Base-by-base conservation (phyloP, 2,329 filamentous ascomycete species). In the Metarhizium album region DNA sequence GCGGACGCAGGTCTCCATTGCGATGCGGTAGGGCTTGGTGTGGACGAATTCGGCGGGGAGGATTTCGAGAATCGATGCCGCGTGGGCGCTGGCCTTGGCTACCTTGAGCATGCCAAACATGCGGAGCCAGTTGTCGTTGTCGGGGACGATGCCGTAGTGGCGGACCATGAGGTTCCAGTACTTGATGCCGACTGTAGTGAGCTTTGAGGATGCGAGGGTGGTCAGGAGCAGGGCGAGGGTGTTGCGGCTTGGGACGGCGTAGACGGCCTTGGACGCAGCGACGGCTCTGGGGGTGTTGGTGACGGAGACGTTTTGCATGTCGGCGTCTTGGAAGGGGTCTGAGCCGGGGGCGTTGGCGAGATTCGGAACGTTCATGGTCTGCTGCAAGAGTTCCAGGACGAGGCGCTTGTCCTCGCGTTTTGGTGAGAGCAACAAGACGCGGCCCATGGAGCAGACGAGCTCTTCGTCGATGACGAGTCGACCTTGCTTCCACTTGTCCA, bases 371-470 rank as follows among this genome's bases (percentile, higher is more conserved):
- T 80, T 78, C 81, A 91, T 90, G 1, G 89, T 87, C 67, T 95
- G 84, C 57, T 89, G 77, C n/a, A 94, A 68, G 20, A 96, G 72
- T 38, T 79, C 79, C 22, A 95, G 75, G 2, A 95, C 73, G 58
- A 88, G 80, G 54, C 85, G 80, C 65, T 78, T 83, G 58, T 93
- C 83, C 47, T 73, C 67, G 13, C 54, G 57, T 18, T 78, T 71
- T 11, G 75, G 70, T 16, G 86, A 82, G 47, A 84, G 70, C 22
- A 90, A 69, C n/a, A 97, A 72, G 3, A 95, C 58, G 35, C 83
- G 76, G 5, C 84, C 89, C 87, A 97, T 95, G 29, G 86, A 76
- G 60, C 81, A 84, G 3, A 94, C 84, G 20, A 97, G 72, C 50
- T 79, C 71, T 65, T 93, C 88, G 59, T 96, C 90, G 20, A 97